Base-by-base conservation (phyloP, 2,329 filamentous ascomycete genomes). In the Aspergillus sp. region DNA sequence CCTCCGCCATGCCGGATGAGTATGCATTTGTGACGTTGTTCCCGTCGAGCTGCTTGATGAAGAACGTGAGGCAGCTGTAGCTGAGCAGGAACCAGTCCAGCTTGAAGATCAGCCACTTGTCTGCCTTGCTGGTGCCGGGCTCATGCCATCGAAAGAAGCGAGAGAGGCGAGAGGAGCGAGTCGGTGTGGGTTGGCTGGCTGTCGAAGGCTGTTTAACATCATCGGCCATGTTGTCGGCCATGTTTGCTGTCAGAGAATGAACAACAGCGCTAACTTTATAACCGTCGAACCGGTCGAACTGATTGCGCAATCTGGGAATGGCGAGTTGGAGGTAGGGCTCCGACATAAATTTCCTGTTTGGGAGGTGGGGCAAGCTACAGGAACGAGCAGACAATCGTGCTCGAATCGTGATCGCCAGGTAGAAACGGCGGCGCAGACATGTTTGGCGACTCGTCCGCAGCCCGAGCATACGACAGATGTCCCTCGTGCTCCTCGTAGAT, bases 11-110 rank as follows among this genome's bases (percentile, higher is more conserved):
- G 60, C 81, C 76, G 24, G 76, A 75, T 20, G 79, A 71, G 54
- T 80, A 82, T 1, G 80, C 80, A 62, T 81, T 81, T 49, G 73
- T 73, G 36, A 81, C 66, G 60, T 80, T 80, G 55, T 73, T 77
- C 54, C 72, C 68, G 58, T 80, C 78, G 5, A 81, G 72, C 66
- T 71, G 65, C 56, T 81, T 81, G 59, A 78, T 71, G 56, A 80
- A 81, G 57, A 74, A 80, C 24, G 71, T 74, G 1, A 82, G 62
- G 45, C 79, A 81, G 4, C 69, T 71, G 53, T 73, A 76, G 20
- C 65, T 67, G 5, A 77, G 65, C 60, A 82, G 67, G 53, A 39
- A 51, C 44, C 44, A 47, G n/a, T 47, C 44, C 2, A 47, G 26
- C 12, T 47, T 47, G n/a, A 47, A 32, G 8, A 47, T 47, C 20